Percentiles rank a stretch among this genome's conserved stretches.
Conservation (phyloP, 2,329 filamentous ascomycete genomes). For the Akanthomyces uredinophilus region DNA sequence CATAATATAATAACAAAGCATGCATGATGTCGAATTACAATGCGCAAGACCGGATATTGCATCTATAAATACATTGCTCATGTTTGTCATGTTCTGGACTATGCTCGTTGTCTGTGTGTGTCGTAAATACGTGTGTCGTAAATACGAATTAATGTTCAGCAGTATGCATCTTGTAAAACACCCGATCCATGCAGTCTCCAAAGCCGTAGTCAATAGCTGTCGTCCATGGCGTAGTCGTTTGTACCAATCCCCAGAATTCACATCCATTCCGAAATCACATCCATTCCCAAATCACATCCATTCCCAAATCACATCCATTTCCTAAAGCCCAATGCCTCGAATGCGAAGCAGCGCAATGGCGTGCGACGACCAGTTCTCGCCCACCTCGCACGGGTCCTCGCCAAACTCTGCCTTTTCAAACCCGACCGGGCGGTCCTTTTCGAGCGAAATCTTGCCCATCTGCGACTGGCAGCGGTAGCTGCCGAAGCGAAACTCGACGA, state of each 20-base stretch:
- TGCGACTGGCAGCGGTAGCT: conserved; percentile 52
- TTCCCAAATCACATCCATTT: not conserved
- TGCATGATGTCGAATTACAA: not conserved
- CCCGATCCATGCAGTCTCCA: too few species aligned
- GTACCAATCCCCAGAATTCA: not conserved
- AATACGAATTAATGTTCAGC: too few species aligned
- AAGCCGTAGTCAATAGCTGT: too few species aligned
- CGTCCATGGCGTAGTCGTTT: too few species aligned
- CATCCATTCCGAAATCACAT: too few species aligned
- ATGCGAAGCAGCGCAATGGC: conserved; percentile 29
- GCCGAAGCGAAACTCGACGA: conserved; percentile 49
- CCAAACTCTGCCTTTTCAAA: conserved; percentile 36
- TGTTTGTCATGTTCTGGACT: too few species aligned
- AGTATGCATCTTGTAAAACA: too few species aligned
- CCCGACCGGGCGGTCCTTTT: conserved; percentile 29
- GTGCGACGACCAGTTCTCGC: conserved; percentile 28
- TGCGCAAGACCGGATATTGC: too few species aligned
- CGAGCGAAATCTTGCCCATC: conserved; percentile 38
- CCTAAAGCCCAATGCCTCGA: conserved; percentile 23
- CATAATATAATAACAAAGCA: not conserved
- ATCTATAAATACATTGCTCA: too few species aligned
- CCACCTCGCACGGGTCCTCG: conserved; percentile 34
- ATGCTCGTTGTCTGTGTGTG: too few species aligned
- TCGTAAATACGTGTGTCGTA: too few species aligned
- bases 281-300: not conserved